These are phyloP conservation scores for Centrapalus pauciflorus DNA, from an alignment of 129 eudicot genomes.

Conservation along the genomic window DNA sequence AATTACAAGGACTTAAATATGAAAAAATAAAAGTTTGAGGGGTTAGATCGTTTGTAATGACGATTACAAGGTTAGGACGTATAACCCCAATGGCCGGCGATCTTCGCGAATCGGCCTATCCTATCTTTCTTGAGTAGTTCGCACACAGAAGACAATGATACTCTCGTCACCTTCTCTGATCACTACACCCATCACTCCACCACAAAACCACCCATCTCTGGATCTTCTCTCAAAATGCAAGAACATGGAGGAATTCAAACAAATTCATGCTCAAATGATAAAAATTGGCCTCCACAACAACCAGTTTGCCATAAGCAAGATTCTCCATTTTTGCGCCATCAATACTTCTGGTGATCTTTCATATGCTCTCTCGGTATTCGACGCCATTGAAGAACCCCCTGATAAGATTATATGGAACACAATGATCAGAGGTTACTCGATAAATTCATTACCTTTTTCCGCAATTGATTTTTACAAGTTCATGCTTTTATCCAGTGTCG, in stretches of 20 bases:
- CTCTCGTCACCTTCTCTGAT: constrained; percentile 19
- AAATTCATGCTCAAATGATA: constrained; percentile 59
- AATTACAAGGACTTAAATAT: too few species aligned
- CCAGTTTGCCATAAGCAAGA: constrained; percentile 44
- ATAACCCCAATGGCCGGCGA: too few species aligned
- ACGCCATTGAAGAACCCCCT: constrained; percentile 39
- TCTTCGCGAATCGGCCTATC: too few species aligned
- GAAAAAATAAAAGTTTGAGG: too few species aligned
- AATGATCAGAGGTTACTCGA: constrained; percentile 34
- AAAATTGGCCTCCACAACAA: constrained; percentile 64
- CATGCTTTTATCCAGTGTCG: constrained; percentile 32
- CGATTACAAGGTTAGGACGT: too few species aligned
- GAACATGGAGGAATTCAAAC: constrained; percentile 36
- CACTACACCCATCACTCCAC: constrained; percentile 26
- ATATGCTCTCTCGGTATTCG: constrained; percentile 46
- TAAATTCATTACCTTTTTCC: constrained; percentile 7
- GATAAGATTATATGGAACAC: constrained; percentile 37
- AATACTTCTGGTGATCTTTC: constrained; percentile 43
- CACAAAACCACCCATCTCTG: constrained; percentile 48
- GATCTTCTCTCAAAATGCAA: constrained; percentile 58
- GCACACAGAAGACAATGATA: constrained; percentile 1
- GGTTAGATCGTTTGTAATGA: too few species aligned
- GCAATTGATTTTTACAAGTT: constrained; percentile 18
- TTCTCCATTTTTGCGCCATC: constrained; percentile 60
- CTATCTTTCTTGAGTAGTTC: not conserved